These are phyloP conservation scores for Dioscorea zingiberensis DNA, from an alignment of 106 monocot species.

Conservation along the genomic window DNA sequence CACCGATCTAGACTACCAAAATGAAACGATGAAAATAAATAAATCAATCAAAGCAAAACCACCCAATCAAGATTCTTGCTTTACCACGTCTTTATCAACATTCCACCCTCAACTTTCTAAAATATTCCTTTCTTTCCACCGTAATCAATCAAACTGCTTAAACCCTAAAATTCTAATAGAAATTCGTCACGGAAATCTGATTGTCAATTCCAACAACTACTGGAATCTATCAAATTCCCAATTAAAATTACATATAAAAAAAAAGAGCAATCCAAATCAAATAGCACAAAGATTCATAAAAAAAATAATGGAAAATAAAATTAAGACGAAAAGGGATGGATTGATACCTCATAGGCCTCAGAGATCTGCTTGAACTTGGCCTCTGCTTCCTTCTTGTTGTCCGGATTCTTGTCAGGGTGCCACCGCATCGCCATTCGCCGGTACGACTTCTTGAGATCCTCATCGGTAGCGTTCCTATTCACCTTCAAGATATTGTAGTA, in stretches of 20 bases:
- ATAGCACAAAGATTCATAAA: too few species aligned
- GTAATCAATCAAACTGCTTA: not conserved
- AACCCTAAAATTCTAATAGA: not conserved
- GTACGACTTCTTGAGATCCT: constrained; percentile 79
- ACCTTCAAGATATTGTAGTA: constrained; percentile 82
- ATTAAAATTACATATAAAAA: not conserved
- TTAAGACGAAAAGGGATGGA: not conserved
- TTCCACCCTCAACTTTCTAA: not conserved
- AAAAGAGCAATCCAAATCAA: not conserved
- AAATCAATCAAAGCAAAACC: not conserved
- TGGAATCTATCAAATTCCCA: not conserved
- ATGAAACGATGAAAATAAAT: too few species aligned
- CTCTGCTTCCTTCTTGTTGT: constrained; percentile 56
- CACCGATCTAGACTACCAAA: too few species aligned
- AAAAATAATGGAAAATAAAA: not conserved
- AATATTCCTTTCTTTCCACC: not conserved
- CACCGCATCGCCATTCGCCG: constrained; percentile 71
- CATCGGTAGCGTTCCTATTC: constrained; percentile 60
- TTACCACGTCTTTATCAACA: not conserved
- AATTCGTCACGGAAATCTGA: too few species aligned
- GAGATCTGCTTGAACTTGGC: constrained; percentile 87
- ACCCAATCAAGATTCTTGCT: not conserved
- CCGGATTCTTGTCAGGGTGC: constrained; percentile 84
- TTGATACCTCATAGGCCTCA: constrained; percentile 62
- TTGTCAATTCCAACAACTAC: not conserved